A percentile compares a stretch with the other conserved stretches of the same genome.
Evolutionary conservation across 2,329 filamentous ascomycete species (phyloP).

Genomic region (Phyllosticta capitalensis): DNA sequence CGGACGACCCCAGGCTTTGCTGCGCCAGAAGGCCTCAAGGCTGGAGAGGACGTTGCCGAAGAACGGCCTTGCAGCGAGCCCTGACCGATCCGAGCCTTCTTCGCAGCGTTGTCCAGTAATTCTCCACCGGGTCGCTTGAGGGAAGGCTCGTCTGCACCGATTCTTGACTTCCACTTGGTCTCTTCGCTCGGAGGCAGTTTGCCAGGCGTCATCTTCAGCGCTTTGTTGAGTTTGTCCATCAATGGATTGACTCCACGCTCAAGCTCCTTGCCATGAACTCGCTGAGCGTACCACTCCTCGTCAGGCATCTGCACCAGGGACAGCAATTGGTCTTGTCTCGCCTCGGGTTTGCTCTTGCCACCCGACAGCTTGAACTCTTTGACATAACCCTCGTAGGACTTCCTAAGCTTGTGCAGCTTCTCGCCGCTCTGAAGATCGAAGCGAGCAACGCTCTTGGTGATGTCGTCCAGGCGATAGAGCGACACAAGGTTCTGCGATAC

Average conservation of each 20-base stretch:
- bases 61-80: slow-evolving; percentile 14
- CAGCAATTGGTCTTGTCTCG: slow-evolving; percentile 23
- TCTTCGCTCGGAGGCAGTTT: slow-evolving; percentile 32
- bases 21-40: slow-evolving; percentile 24
- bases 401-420: slow-evolving; percentile 54
- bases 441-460: slow-evolving; percentile 50
- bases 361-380: slow-evolving; percentile 38
- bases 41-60: slow-evolving; percentile 29
- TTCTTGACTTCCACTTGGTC: slow-evolving; percentile 32
- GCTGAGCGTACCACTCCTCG: slow-evolving; percentile 30
- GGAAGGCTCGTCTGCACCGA: slow-evolving; percentile 36
- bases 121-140: slow-evolving; percentile 17
- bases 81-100: slow-evolving; percentile 17
- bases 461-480: slow-evolving; percentile 46
- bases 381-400: slow-evolving; percentile 46
- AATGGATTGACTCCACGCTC: slow-evolving; percentile 20
- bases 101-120: slow-evolving; percentile 15
- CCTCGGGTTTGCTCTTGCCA: slow-evolving; percentile 39
- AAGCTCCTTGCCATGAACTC: slow-evolving; percentile 32
- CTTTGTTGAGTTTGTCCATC: slow-evolving; percentile 28
- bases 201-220: slow-evolving; percentile 35
- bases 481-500: slow-evolving; percentile 49
- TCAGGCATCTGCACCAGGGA: slow-evolving; percentile 30
- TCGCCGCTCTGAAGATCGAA: slow-evolving; percentile 53
- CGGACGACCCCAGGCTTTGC: slow-evolving; percentile 32